These are phyloP conservation scores for Pseudogymnoascus sp. DNA, from an alignment of 2,329 filamentous ascomycete genomes.

Conservation along the genomic window DNA sequence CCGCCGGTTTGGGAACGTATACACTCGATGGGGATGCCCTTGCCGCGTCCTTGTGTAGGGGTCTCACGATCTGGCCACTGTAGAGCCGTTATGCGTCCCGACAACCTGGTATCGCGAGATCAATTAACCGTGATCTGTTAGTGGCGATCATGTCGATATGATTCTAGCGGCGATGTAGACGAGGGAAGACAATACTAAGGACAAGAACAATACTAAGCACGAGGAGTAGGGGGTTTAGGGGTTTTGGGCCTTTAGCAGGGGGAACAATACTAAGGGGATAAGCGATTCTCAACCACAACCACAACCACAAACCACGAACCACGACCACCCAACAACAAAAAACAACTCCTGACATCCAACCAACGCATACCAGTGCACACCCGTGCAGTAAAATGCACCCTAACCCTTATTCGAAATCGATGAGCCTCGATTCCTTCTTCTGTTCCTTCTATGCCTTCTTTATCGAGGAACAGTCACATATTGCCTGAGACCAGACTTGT, in stretches of 20 bases:
- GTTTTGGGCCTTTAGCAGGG: neutral
- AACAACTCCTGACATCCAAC: neutral
- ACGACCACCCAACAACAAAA: neutral
- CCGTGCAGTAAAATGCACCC: neutral
- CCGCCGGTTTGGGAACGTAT: neutral
- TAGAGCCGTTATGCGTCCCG: neutral
- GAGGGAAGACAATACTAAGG: neutral
- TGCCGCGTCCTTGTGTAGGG: neutral
- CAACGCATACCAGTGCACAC: neutral
- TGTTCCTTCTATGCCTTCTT: neutral
- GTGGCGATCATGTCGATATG: neutral
- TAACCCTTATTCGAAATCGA: neutral
- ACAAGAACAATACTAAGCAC: neutral
- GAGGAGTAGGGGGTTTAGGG: neutral
- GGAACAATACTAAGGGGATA: slow-evolving; percentile 6
- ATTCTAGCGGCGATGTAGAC: neutral
- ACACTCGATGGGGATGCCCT: neutral
- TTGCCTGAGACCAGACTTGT: neutral
- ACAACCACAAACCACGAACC: neutral
- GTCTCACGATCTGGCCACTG: neutral
- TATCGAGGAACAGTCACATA: slow-evolving; percentile 1
- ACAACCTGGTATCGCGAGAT: neutral
- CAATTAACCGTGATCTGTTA: neutral
- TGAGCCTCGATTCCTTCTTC: neutral
- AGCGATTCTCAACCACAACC: slow-evolving; percentile 3